Evolutionary conservation across 352 stramenopile species (phyloP).

Genomic region (Globisporangium carolinianum): DNA sequence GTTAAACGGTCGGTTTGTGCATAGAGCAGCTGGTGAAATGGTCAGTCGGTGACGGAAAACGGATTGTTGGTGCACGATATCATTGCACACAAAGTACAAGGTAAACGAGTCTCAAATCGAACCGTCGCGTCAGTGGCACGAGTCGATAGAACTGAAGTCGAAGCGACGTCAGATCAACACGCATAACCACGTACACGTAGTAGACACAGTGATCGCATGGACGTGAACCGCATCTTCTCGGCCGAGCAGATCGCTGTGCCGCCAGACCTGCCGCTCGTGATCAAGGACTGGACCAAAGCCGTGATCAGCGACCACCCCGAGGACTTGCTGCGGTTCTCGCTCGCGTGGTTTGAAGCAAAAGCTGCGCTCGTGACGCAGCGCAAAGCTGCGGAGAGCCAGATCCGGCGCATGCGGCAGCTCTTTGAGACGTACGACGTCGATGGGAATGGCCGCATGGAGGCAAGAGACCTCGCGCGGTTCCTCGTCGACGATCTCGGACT

Average conservation of each 20-base stretch:
- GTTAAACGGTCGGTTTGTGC: too few relatives aligned
- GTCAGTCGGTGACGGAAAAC: too few relatives aligned
- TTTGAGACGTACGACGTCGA: slow-evolving; percentile 82
- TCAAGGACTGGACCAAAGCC: slow-evolving; percentile 90
- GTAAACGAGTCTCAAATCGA: too few relatives aligned
- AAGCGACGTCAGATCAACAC: neutral
- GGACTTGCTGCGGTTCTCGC: slow-evolving; percentile 78
- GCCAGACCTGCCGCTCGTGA: slow-evolving; percentile 73
- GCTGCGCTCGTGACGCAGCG: slow-evolving; percentile 44
- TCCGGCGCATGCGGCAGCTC: slow-evolving; percentile 58
- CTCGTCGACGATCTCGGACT: slow-evolving; percentile 59
- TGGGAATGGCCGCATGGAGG: slow-evolving; percentile 72
- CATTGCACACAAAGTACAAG: too few relatives aligned
- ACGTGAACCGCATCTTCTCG: slow-evolving; percentile 90
- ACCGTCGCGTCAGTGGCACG: too few relatives aligned
- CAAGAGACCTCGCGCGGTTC: slow-evolving; percentile 62
- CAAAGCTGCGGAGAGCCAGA: slow-evolving; percentile 57
- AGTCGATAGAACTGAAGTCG: too few relatives aligned
- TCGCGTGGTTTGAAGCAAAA: slow-evolving; percentile 84
- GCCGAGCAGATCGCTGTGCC: slow-evolving; percentile 89
- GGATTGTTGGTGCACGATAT: too few relatives aligned
- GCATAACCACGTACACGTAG: too few relatives aligned
- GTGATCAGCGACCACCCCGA: slow-evolving; percentile 75
- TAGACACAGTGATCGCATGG: slow-evolving; percentile 34
- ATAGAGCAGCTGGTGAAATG: too few relatives aligned